These are phyloP conservation scores for Colletotrichum sp. DNA, from an alignment of 2,329 filamentous ascomycete genomes.

Conservation along the genomic window DNA sequence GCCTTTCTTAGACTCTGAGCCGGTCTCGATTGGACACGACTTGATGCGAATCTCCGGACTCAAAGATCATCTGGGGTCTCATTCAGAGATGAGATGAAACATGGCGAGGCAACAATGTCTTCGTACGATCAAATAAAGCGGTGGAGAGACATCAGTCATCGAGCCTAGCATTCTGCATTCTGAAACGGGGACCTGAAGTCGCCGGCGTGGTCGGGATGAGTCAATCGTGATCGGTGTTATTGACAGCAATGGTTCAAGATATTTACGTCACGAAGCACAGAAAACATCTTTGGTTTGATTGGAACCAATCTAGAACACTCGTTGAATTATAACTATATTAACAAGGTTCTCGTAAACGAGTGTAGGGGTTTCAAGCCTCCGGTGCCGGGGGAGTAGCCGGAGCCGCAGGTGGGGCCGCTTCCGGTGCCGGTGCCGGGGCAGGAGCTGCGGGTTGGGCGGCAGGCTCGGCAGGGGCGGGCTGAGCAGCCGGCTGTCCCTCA, in stretches of 20 bases:
- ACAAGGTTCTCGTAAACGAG: not conserved
- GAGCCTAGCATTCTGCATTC: not conserved
- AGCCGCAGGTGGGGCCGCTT: not conserved
- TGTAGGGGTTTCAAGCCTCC: not conserved
- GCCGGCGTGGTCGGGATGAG: not conserved
- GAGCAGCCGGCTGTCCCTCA: not conserved
- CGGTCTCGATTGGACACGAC: not conserved
- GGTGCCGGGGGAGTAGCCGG: not conserved
- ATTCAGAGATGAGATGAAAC: not conserved
- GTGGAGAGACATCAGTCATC: not conserved
- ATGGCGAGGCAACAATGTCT: not conserved
- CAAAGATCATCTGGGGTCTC: not conserved
- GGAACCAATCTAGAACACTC: not conserved
- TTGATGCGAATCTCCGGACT: not conserved
- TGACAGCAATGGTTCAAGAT: not conserved
- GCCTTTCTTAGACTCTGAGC: accelerated
- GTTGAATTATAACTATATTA: not conserved
- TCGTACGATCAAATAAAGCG: not conserved
- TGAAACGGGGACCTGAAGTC: not conserved
- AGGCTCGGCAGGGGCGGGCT: not conserved
- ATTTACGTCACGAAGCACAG: not conserved
- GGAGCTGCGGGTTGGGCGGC: not conserved
- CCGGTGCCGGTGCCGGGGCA: not conserved
- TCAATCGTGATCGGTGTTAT: not conserved
- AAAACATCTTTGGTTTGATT: not conserved